These are phyloP conservation scores for Aspergillus piperis DNA, from an alignment of 2,329 filamentous ascomycete genomes.

Conservation along the genomic window DNA sequence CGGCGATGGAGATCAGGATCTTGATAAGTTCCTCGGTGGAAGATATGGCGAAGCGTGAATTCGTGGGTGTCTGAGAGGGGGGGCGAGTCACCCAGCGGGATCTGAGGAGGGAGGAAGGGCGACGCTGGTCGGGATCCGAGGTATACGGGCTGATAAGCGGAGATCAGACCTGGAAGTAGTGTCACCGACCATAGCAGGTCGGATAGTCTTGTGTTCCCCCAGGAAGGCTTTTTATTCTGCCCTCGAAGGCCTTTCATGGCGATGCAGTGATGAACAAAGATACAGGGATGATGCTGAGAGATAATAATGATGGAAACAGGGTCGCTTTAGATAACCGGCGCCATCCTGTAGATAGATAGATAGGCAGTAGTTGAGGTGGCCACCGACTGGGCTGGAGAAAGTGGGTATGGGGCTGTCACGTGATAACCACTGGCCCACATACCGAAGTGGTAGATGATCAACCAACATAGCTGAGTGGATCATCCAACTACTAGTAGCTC, in stretches of 20 bases:
- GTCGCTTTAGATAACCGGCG: no score
- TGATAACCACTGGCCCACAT: no score
- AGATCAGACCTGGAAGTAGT: constrained; percentile 24
- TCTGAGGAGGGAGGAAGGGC: constrained; percentile 37
- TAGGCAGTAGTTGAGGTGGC: no score
- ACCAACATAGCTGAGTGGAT: no score
- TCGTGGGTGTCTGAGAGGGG: constrained; percentile 31
- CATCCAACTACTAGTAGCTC: no score
- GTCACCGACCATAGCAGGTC: constrained; percentile 26
- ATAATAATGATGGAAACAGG: not conserved
- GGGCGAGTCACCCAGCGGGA: constrained; percentile 30
- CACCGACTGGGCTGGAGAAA: no score
- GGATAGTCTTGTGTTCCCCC: constrained; percentile 16
- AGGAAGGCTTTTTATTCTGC: constrained; percentile 18
- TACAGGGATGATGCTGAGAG: constrained; percentile 15
- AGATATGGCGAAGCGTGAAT: constrained; percentile 75
- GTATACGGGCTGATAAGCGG: constrained; percentile 28
- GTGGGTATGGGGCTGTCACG: no score
- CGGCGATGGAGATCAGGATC: constrained; percentile 76
- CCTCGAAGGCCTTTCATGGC: constrained; percentile 25
- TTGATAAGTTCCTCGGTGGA: constrained; percentile 82
- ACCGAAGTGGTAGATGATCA: no score
- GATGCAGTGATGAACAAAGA: constrained; percentile 18
- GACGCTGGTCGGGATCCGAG: constrained; percentile 25
- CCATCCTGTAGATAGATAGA: no score